Conservation (phyloP, 495 filamentous ascomycete species). For the Tuber aestivum region DNA sequence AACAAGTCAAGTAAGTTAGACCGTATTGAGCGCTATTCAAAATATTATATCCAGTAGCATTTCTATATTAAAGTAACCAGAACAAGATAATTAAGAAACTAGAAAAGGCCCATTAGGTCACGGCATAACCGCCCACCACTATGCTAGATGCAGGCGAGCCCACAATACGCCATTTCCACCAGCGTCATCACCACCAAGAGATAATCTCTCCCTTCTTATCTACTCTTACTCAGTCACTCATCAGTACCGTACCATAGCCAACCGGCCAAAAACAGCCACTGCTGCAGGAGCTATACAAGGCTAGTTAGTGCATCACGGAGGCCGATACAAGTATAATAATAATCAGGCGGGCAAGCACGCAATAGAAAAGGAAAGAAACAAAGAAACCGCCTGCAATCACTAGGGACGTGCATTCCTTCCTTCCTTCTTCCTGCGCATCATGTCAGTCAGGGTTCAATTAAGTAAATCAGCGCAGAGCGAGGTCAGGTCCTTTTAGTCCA, state of each 20-base stretch:
- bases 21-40: not conserved
- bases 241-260: not conserved
- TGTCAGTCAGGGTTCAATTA: not conserved
- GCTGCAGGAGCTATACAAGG: not conserved
- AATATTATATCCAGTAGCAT: not conserved
- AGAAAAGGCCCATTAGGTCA: not conserved
- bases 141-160: too few relatives aligned
- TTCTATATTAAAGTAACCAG: not conserved
- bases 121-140: too few relatives aligned
- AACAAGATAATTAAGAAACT: too few relatives aligned
- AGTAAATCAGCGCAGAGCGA: not conserved
- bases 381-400: not conserved
- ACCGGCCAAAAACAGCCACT: not conserved
- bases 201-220: not conserved
- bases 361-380: not conserved
- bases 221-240: not conserved
- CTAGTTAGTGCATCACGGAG: not conserved
- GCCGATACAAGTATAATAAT: too few relatives aligned
- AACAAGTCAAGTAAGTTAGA: not conserved
- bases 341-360: too few relatives aligned
- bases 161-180: not conserved
- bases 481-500: not conserved
- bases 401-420: not conserved
- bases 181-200: not conserved
- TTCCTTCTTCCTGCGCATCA: not conserved